phyloP scores from a whole-genome alignment of 1,284 basidiomycete species.

The Leccinum subfulvum region DNA sequence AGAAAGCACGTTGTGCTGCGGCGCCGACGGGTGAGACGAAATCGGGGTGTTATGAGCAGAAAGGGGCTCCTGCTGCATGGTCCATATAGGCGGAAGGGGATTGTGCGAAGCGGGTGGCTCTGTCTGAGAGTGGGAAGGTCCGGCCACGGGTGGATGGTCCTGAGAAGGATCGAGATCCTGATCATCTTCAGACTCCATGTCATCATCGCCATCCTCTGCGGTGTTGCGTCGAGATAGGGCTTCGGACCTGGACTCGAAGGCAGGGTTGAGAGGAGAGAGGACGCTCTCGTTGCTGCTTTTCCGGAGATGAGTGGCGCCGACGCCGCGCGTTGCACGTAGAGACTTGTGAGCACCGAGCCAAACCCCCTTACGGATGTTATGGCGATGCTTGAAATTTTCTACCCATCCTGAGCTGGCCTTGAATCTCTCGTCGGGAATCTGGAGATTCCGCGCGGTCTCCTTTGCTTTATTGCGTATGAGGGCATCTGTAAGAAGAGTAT shows the following conservation, averaged over 20 bases:
- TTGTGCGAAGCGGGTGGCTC: constrained; percentile 29
- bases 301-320: constrained; percentile 36
- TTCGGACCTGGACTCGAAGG: constrained; percentile 35
- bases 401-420: constrained; percentile 90
- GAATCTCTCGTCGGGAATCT: constrained; percentile 71
- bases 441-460: constrained; percentile 58
- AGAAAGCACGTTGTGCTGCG: constrained; percentile 32
- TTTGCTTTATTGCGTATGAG: constrained; percentile 72
- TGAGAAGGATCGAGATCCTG: constrained; percentile 33
- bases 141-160: constrained; percentile 25
- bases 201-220: constrained; percentile 34
- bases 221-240: constrained; percentile 25
- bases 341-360: constrained; percentile 46
- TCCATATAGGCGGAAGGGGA: constrained; percentile 36
- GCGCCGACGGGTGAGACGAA: constrained; percentile 30
- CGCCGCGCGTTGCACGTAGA: constrained; percentile 31
- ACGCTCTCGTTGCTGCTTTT: constrained; percentile 35
- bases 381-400: constrained; percentile 86
- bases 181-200: constrained; percentile 38
- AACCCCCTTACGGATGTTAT: constrained; percentile 66
- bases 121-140: constrained; percentile 31
- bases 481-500: constrained; percentile 64
- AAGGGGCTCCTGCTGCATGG: constrained; percentile 33
- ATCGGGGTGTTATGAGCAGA: constrained; percentile 30
- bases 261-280: constrained; percentile 37